Evolutionary conservation across 1,284 basidiomycete species (phyloP).

Genomic region (Cryptococcus sp.): DNA sequence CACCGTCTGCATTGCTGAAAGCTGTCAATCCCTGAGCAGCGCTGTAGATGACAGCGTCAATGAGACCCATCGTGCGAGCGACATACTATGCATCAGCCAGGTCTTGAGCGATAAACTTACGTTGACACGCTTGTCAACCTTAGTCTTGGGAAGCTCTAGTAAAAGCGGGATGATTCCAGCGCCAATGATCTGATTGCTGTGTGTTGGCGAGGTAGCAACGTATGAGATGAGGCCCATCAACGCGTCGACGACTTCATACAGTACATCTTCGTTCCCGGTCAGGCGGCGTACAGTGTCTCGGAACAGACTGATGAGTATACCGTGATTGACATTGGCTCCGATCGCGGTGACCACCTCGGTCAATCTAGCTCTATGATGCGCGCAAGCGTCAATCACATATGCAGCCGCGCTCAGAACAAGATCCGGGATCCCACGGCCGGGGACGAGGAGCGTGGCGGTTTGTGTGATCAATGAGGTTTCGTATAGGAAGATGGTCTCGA

Average conservation of each 20-base stretch:
- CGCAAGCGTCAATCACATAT: conserved; percentile 82
- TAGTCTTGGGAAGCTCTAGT: conserved; percentile 77
- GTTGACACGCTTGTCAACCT: conserved; percentile 19
- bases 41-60: conserved; percentile 83
- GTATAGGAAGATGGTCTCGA: conserved; percentile 77
- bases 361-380: conserved; percentile 74
- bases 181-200: conserved; percentile 91
- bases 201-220: conserved; percentile 75
- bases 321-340: conserved; percentile 94
- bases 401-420: conserved; percentile 78
- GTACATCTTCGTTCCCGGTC: conserved; percentile 53
- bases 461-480: conserved; percentile 87
- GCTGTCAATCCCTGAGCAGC: conserved; percentile 75
- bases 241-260: conserved; percentile 78
- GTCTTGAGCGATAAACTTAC: conserved; percentile 10
- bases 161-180: conserved; percentile 90
- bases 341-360: conserved; percentile 85
- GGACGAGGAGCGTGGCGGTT: conserved; percentile 81
- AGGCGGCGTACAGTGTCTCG: conserved; percentile 56
- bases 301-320: conserved; percentile 81
- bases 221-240: conserved; percentile 82
- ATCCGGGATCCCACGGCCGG: conserved; percentile 52
- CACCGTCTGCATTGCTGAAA: conserved; percentile 79
- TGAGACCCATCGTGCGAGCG: conserved; percentile 68
- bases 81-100: conserved; percentile 29